These are phyloP conservation scores for Xanthoceras sorbifolium DNA, from an alignment of 345 rosid species.

Conservation along the genomic window DNA sequence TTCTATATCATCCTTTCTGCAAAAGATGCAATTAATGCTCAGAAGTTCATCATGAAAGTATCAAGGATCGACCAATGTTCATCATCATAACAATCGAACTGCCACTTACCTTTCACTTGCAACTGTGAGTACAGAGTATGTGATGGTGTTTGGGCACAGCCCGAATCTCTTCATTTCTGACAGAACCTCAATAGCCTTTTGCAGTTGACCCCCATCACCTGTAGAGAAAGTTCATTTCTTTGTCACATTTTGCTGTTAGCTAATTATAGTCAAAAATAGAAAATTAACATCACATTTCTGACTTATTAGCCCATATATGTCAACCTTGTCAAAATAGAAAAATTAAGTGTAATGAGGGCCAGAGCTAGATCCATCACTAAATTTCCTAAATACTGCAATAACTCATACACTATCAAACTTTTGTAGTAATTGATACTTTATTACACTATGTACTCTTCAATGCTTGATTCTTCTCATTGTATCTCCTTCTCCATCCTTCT, in stretches of 20 bases:
- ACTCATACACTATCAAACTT: not conserved
- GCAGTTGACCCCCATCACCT: slow-evolving; percentile 91
- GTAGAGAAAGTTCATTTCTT: slow-evolving; percentile 26
- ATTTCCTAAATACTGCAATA: not conserved
- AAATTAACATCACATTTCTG: not conserved
- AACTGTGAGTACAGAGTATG: slow-evolving; percentile 81
- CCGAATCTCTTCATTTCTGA: slow-evolving; percentile 67
- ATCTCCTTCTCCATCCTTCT: not conserved
- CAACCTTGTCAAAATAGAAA: not conserved
- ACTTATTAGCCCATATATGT: not conserved
- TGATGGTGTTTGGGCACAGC: slow-evolving; percentile 65
- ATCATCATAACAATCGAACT: slow-evolving; percentile 8
- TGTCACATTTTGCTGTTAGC: slow-evolving; percentile 11
- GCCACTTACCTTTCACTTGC: slow-evolving; percentile 76
- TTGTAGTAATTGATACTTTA: not conserved
- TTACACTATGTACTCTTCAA: not conserved
- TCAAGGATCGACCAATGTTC: not conserved
- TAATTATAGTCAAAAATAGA: not conserved
- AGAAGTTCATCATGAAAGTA: slow-evolving; percentile 12
- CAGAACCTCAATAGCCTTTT: slow-evolving; percentile 74
- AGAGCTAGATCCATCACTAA: not conserved
- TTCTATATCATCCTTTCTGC: slow-evolving; percentile 83
- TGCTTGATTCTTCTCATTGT: not conserved
- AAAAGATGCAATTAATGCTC: slow-evolving; percentile 17
- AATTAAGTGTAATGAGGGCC: not conserved